These are phyloP conservation scores for Nymphaea colorata DNA, from an alignment of 164 flowering plant genomes.

Conservation along the genomic window DNA sequence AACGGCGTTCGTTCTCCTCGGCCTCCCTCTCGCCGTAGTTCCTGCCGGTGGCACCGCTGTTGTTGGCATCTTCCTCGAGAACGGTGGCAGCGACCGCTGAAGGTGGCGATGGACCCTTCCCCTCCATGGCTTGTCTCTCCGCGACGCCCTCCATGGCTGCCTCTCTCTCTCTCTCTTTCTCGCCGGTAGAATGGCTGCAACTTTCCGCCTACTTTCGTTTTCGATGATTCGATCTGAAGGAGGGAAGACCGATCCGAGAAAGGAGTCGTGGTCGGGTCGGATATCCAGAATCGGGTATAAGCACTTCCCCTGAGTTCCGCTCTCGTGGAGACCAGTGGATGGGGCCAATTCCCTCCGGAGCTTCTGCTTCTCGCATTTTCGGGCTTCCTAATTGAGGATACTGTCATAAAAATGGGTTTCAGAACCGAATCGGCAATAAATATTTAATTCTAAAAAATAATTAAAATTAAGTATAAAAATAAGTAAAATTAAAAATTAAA, in stretches of 20 bases:
- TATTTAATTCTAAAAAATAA: too few species aligned
- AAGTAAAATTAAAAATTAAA: too few species aligned
- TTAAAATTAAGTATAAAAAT: too few species aligned
- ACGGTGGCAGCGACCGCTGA: not conserved
- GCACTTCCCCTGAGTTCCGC: too few species aligned
- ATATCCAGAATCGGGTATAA: too few species aligned
- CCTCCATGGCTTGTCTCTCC: conserved; percentile 4
- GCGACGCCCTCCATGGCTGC: not conserved
- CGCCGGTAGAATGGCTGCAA: not conserved
- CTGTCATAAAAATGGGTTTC: too few species aligned
- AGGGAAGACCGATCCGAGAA: not conserved
- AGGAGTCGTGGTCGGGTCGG: too few species aligned
- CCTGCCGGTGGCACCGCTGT: not conserved
- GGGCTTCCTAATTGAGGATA: too few species aligned
- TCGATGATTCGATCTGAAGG: conserved; percentile 4
- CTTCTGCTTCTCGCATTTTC: too few species aligned
- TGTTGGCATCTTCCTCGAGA: not conserved
- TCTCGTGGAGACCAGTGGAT: too few species aligned
- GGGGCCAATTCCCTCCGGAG: too few species aligned
- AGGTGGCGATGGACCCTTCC: conserved; percentile 6
- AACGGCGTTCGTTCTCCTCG: conserved; percentile 47
- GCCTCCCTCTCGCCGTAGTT: conserved; percentile 17
- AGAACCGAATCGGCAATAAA: too few species aligned
- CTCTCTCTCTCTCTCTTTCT: not conserved
- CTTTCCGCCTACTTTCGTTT: conserved; percentile 21